Evolutionary conservation across 768 basidiomycete species (phyloP), one percentile per base, ranked within the genome.

Genomic region (Rhodotorula toruloides): DNA sequence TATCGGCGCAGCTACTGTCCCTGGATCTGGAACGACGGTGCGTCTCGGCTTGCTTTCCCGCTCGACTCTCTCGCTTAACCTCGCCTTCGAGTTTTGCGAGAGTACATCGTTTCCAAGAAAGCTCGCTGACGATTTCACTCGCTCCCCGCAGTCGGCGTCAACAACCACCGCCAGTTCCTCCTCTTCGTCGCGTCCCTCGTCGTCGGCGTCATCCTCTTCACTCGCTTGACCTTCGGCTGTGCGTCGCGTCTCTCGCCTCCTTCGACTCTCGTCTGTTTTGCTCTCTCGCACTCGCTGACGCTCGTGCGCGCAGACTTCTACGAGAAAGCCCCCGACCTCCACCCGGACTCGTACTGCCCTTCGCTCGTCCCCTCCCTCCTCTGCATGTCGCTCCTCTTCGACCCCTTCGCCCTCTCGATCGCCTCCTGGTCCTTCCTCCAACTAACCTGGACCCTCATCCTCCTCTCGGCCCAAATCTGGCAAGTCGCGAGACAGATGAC

Each of bases 21-120:
- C 3, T 99, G 96, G 96, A 87, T 97, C 22, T 99, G 93, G 93
- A 98, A 98, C 78, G 97, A 94, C 77, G 86, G 90, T 91, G 76
- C 34, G 87, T 61, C 6, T 21, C 11, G 43, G 17, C 22, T 7
- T n/a, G 9, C 8, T 13, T n/a, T n/a, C n/a, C n/a, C 13, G 5
- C 13, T 49, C 58, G 4, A 27, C 40, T 32, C 40, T 4, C 40
- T 22, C 25, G 4, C 22, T 42, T 21, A 19, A 32, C 4, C 31
- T 7, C n/a, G 32, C 2, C 17, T 29, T 0, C 78, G 39, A 67
- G n/a, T 32, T 25, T n/a, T 49, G 44, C 27, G 39, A 40, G 21
- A 31, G n/a, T n/a, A n/a, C n/a, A n/a, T n/a, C n/a, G n/a, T n/a
- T n/a, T n/a, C n/a, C n/a, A n/a, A n/a, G n/a, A n/a, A 10, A 32